These are phyloP conservation scores for Gracilaria gracilis DNA, from an alignment of 23 red algal genomes.

Conservation along the genomic window DNA sequence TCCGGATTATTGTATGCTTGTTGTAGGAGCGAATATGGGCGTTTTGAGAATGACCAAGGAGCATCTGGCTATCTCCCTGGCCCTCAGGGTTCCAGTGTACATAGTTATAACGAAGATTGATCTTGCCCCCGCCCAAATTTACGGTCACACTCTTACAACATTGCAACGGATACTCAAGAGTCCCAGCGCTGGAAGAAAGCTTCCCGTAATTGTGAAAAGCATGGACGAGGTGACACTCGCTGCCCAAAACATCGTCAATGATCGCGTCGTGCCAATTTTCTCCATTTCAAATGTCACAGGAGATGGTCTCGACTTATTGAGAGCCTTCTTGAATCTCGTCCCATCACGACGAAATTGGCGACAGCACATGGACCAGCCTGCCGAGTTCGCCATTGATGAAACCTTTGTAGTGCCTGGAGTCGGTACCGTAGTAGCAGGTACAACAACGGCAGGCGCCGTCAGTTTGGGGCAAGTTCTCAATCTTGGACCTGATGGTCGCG, in stretches of 20 bases:
- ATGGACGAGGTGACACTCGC: slow-evolving; percentile 83
- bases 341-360: slow-evolving; percentile 91
- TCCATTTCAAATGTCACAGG: slow-evolving; percentile 94
- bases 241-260: slow-evolving; percentile 96
- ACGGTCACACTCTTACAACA: slow-evolving; percentile 79
- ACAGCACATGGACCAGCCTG: slow-evolving; percentile 70
- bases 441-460: slow-evolving; percentile 74
- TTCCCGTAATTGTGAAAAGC: slow-evolving; percentile 90
- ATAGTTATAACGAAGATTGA: slow-evolving; percentile 96
- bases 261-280: slow-evolving; percentile 98
- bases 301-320: slow-evolving; percentile 85
- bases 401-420: slow-evolving; percentile 94
- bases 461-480: slow-evolving; percentile 77
- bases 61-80: slow-evolving; percentile 94
- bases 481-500: slow-evolving; percentile 91
- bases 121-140: slow-evolving; percentile 83
- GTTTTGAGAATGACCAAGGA: slow-evolving; percentile 98
- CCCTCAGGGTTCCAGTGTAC: slow-evolving; percentile 94
- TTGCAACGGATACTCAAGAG: slow-evolving; percentile 94
- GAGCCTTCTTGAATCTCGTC: slow-evolving; percentile 92
- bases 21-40: slow-evolving; percentile 94
- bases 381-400: slow-evolving; percentile 98
- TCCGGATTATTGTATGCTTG: slow-evolving; percentile 97
- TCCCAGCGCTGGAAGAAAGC: slow-evolving; percentile 89
- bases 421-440: slow-evolving; percentile 95